phyloP scores from a whole-genome alignment of 192 early-diverging fungal species.

The Umbelopsis vinacea region DNA sequence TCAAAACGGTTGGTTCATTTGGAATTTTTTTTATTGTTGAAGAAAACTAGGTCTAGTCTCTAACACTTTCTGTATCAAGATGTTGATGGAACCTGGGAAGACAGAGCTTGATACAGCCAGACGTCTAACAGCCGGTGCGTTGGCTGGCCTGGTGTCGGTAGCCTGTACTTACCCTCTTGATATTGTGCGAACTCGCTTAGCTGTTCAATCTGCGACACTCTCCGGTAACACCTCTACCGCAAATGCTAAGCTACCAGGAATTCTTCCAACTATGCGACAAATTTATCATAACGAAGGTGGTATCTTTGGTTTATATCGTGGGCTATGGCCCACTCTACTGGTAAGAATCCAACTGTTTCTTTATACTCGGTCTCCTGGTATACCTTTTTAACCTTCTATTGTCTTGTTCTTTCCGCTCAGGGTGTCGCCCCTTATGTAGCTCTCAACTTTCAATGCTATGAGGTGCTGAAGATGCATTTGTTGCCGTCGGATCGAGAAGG shows the following conservation, averaged over 20 bases:
- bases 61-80: slow-evolving; percentile 1
- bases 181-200: slow-evolving; percentile 77
- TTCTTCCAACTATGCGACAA: slow-evolving; percentile 60
- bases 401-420: slow-evolving; percentile 26
- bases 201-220: slow-evolving; percentile 71
- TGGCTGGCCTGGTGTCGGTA: slow-evolving; percentile 78
- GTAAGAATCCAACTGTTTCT: slow-evolving; percentile 27
- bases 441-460: slow-evolving; percentile 83
- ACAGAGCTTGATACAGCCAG: slow-evolving; percentile 72
- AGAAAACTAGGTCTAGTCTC: too few species aligned
- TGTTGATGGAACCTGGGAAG: slow-evolving; percentile 71
- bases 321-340: slow-evolving; percentile 71
- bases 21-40: too few species aligned
- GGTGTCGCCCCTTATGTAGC: slow-evolving; percentile 84
- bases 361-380: not conserved
- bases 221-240: slow-evolving; percentile 32
- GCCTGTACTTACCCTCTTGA: slow-evolving; percentile 81
- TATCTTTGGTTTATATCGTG: slow-evolving; percentile 72
- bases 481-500: slow-evolving; percentile 61
- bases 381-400: not conserved
- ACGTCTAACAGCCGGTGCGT: slow-evolving; percentile 72
- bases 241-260: slow-evolving; percentile 69
- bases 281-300: slow-evolving; percentile 78
- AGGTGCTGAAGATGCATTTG: slow-evolving; percentile 72
- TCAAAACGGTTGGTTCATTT: slow-evolving; percentile 55